Evolutionary conservation across 2,329 filamentous ascomycete species (phyloP).

Genomic region (Iodosphaeria phyllophila): DNA sequence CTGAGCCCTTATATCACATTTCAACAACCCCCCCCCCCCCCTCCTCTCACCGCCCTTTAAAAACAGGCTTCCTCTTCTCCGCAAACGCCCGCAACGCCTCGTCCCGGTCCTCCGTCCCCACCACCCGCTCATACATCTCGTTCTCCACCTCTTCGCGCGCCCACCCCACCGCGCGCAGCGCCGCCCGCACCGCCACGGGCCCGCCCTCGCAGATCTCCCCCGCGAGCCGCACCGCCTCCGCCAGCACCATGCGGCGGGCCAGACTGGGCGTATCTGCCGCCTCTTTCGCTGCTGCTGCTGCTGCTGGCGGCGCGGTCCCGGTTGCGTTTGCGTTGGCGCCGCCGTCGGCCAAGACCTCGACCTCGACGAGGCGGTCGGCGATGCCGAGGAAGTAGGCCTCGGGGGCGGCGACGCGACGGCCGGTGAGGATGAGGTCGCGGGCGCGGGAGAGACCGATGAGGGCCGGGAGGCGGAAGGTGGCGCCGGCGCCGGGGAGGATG

Average conservation of each 20-base stretch:
- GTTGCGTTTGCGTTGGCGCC: constrained; percentile 21
- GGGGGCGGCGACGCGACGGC: constrained; percentile 60
- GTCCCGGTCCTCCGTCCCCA: constrained; percentile 68
- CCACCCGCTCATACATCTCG: constrained; percentile 66
- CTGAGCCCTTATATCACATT: no score
- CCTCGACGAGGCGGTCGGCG: constrained; percentile 75
- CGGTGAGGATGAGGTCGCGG: constrained; percentile 80
- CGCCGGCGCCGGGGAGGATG: constrained; percentile 88
- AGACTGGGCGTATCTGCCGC: constrained; percentile 26
- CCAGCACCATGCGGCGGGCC: constrained; percentile 50
- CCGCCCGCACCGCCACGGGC: constrained; percentile 65
- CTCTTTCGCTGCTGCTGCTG: constrained; percentile 19
- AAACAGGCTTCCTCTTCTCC: constrained; percentile 41
- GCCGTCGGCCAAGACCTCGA: constrained; percentile 51
- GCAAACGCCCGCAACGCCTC: constrained; percentile 77
- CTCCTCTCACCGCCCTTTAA: no score
- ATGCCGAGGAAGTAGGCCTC: constrained; percentile 88
- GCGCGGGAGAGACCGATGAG: constrained; percentile 67
- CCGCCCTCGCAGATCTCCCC: constrained; percentile 78
- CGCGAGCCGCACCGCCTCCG: constrained; percentile 62
- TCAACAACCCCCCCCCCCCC: no score
- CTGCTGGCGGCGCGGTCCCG: constrained; percentile 12
- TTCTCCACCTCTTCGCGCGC: constrained; percentile 66
- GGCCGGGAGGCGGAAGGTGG: constrained; percentile 70
- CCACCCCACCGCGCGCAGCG: constrained; percentile 58